Conservation (phyloP, 805 yeast species). For the Metschnikowia picachoensis region DNA sequence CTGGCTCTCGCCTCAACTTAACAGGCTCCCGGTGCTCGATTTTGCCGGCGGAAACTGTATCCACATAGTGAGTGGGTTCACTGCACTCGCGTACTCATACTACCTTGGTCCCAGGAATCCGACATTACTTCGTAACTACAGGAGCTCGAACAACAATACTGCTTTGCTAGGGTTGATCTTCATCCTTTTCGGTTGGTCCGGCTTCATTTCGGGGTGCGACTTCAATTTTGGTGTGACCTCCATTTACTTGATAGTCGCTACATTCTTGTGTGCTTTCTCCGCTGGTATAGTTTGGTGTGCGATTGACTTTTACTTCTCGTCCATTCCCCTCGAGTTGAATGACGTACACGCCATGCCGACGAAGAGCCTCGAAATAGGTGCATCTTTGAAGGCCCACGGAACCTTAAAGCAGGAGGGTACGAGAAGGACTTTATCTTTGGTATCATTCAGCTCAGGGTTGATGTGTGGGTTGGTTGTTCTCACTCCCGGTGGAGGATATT, state of each 20-base stretch:
- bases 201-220: slow-evolving; percentile 42
- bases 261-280: slow-evolving; percentile 31
- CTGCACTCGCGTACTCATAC: slow-evolving; percentile 41
- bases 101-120: slow-evolving; percentile 42
- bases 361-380: too few relatives aligned
- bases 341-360: too few relatives aligned
- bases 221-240: slow-evolving; percentile 33
- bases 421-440: slow-evolving; percentile 29
- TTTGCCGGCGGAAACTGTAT: slow-evolving; percentile 45
- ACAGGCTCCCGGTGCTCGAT: slow-evolving; percentile 36
- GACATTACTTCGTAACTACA: slow-evolving; percentile 32
- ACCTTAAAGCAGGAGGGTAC: not conserved
- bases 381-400: not conserved
- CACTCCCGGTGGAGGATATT: slow-evolving; percentile 43
- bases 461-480: slow-evolving; percentile 41
- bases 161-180: slow-evolving; percentile 29
- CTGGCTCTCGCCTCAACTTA: slow-evolving; percentile 36
- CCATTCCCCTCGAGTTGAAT: slow-evolving; percentile 29
- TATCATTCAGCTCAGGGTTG: slow-evolving; percentile 38
- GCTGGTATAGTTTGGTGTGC: slow-evolving; percentile 36
- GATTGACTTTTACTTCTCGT: slow-evolving; percentile 38
- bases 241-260: slow-evolving; percentile 29
- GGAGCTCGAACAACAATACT: slow-evolving; percentile 32
- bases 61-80: slow-evolving; percentile 45
- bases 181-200: slow-evolving; percentile 37